Base-by-base conservation (phyloP, 495 filamentous ascomycete species). In the Neurospora cerealis region DNA sequence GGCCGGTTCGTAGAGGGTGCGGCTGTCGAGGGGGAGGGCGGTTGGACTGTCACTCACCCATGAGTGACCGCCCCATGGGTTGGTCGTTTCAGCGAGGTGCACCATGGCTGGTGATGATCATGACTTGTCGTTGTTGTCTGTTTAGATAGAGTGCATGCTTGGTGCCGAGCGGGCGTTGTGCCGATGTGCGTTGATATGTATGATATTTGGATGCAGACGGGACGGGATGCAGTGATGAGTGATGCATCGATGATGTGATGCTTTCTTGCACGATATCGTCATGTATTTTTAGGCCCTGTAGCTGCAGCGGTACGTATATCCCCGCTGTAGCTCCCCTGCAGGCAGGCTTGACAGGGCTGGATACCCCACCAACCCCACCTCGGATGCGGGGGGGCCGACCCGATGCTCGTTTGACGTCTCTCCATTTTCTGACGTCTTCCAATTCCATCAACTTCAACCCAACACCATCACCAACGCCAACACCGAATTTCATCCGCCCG, bases 61-160 rank as follows among this genome's bases (percentile, higher is more conserved):
- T 1, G 41, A 17, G 38, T 54, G 62, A 13, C 75, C 73, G 24
- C 75, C 75, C 54, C 54, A 74, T 7, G 75, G 75, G 75, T 76
- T 76, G 70, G 60, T 72, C 17, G 70, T 72, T 44, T 69, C 44
- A 66, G 54, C 54, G 28, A 66, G 13, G 10, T 36, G 46, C 0
- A 44, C 13, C 70, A 74, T 72, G 48, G 38, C 78, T n/a, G 81
- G 28, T 66, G 24, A 66, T 66, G 54, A 28, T 66, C 54, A 66
- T 66, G 28, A 66, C 54, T 66, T 66, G 28, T 66, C 7, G 54
- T 66, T 1, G 54, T 66, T 32, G 46, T 28, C 0, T 21, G 48
- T 32, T 0, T 34, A 60, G 48, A 66, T 4, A 0, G 24, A 9
- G 24, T 34, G 13, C 24, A 32, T 62, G 5, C 2, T 34, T 34